These are phyloP conservation scores for Ogataea polymorpha DNA, from an alignment of 805 yeast species.

Conservation along the genomic window DNA sequence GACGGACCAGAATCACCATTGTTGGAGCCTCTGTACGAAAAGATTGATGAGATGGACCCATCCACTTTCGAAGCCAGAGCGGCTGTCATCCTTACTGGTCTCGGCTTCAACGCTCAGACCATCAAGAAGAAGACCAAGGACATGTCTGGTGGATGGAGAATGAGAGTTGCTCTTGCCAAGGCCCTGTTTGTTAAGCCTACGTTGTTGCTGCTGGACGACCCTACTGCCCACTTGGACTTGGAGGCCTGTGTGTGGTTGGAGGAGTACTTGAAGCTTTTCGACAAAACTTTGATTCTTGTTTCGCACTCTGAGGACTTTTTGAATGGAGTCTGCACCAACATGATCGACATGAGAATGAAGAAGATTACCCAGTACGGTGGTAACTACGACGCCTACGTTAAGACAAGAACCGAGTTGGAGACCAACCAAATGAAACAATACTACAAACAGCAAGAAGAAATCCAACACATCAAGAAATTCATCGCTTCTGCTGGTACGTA, in stretches of 20 bases:
- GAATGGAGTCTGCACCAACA: slow-evolving; percentile 96
- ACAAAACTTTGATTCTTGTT: slow-evolving; percentile 87
- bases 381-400: slow-evolving; percentile 95
- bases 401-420: slow-evolving; percentile 91
- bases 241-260: slow-evolving; percentile 99
- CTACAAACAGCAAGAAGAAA: slow-evolving; percentile 97
- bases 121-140: slow-evolving; percentile 94
- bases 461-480: slow-evolving; percentile 95
- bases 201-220: slow-evolving; percentile 89
- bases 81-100: slow-evolving; percentile 91
- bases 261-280: slow-evolving; percentile 93
- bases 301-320: slow-evolving; percentile 99
- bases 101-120: slow-evolving; percentile 87
- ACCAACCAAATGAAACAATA: slow-evolving; percentile 98
- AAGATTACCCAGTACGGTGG: slow-evolving; percentile 82
- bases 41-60: slow-evolving; percentile 95
- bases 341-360: slow-evolving; percentile 95
- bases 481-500: slow-evolving; percentile 99
- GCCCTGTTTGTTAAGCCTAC: slow-evolving; percentile 98
- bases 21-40: slow-evolving; percentile 88
- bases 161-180: slow-evolving; percentile 98
- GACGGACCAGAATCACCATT: slow-evolving; percentile 92
- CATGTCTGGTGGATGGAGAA: slow-evolving; percentile 99
- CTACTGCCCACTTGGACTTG: slow-evolving; percentile 98
- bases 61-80: slow-evolving; percentile 95